A percentile compares a stretch with the other conserved stretches of the same genome.
phyloP scores from a whole-genome alignment of 75 land plant species.

The Azolla pinnata region DNA sequence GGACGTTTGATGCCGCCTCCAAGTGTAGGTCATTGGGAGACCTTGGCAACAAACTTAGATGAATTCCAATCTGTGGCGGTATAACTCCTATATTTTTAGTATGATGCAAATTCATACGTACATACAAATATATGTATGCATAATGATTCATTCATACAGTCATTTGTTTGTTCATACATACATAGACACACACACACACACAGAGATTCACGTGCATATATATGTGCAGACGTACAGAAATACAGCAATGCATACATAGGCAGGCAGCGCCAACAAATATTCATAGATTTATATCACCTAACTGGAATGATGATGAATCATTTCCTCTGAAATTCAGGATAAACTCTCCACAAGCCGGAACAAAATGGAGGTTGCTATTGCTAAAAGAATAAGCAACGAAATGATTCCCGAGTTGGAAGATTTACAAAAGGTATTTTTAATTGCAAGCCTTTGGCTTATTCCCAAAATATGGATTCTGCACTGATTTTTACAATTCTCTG shows the following conservation, averaged over 20 bases:
- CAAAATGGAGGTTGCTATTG: constrained; percentile 41
- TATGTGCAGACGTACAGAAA: no score
- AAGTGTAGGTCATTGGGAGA: constrained; percentile 53
- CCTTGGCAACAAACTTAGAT: constrained; percentile 80
- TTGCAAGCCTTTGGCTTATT: background rate
- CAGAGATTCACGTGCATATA: no score
- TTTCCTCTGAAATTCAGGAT: constrained; percentile 36
- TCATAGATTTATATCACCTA: no score
- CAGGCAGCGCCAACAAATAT: no score
- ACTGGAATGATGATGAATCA: no score
- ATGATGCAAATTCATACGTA: background rate
- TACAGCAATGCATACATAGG: no score
- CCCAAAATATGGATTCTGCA: background rate
- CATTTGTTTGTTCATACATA: no score
- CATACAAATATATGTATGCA: background rate
- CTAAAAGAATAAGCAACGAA: constrained; percentile 39
- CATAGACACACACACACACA: no score
- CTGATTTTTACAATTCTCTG: background rate
- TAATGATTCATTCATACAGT: no score
- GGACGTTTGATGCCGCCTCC: constrained; percentile 21
- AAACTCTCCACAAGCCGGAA: constrained; percentile 47
- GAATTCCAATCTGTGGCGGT: constrained; percentile 71
- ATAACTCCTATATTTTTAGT: constrained; percentile 6
- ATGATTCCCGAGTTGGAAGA: constrained; percentile 66
- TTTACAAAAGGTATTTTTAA: constrained; percentile 45